Percentiles rank a stretch among this genome's conserved stretches.
Evolutionary conservation across 106 monocot genomes (phyloP).

Genomic region (Dioscorea zingiberensis): DNA sequence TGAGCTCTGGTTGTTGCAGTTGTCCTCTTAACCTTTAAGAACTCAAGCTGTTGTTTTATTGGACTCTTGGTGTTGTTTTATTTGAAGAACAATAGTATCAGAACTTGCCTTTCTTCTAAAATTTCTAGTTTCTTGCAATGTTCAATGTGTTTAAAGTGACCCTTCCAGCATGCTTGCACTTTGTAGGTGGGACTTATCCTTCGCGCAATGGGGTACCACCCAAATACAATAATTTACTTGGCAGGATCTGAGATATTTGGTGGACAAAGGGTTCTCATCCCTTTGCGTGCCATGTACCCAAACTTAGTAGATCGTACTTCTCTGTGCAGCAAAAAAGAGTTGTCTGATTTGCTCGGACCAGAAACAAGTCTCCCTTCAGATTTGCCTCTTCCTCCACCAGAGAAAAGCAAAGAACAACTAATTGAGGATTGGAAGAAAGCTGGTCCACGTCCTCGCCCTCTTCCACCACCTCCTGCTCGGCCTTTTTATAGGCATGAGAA

Average conservation of each 20-base stretch:
- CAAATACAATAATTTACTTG: constrained; percentile 68
- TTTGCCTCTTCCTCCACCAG: constrained; percentile 30
- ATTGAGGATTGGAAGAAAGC: constrained; percentile 73
- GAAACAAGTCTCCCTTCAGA: constrained; percentile 51
- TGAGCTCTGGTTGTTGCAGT: no score
- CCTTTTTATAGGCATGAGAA: constrained; percentile 77
- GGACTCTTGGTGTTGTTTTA: no score
- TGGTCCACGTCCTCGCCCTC: constrained; percentile 64
- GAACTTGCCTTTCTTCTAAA: no score
- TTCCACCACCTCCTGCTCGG: constrained; percentile 84
- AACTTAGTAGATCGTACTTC: constrained; percentile 75
- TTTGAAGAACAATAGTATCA: no score
- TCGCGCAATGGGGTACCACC: constrained; percentile 69
- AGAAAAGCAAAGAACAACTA: constrained; percentile 50
- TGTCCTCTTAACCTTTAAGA: no score
- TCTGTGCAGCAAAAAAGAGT: constrained; percentile 60
- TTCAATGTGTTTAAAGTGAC: no score
- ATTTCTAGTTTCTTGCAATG: no score
- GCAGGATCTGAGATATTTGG: constrained; percentile 88
- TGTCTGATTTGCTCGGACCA: constrained; percentile 41
- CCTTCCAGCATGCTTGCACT: neutral
- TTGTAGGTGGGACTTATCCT: constrained; percentile 83
- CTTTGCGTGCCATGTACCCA: constrained; percentile 61
- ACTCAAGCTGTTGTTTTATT: no score
- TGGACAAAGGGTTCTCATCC: constrained; percentile 66